Base-by-base conservation (phyloP, 1,139 yeast species). In the Torulaspora pretoriensis region DNA sequence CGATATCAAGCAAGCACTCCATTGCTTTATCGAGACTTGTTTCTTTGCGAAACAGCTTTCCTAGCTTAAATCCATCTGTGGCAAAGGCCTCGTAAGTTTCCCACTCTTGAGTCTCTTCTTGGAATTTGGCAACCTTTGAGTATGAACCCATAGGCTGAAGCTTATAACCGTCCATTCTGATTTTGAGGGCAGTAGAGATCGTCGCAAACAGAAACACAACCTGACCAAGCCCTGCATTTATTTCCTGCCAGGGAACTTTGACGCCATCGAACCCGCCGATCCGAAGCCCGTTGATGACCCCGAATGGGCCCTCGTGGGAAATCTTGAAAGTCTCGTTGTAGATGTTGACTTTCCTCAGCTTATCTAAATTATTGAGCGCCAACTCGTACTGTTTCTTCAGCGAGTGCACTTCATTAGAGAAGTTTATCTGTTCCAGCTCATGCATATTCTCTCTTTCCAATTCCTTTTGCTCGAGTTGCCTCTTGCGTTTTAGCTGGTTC, bases 141-240 rank as follows among this genome's bases (percentile, higher is more conserved):
- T 79, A 82, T 1, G 96, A 84, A 0, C 97, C 97, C 74, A 86
- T 70, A 0, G 97, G 96, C 17, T 81, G 75, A 17, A 90, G 65
- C 49, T 75, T 77, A 62, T 85, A 90, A 5, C 78, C 78, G 0
- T 68, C 68, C 6, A 88, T 62, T 31, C 73, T 71, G 24, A 85
- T 65, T 13, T 77, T 71, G 31, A 89, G 70, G 46, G 83, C 70
- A 23, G 77, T 72, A 2, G 77, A 68, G 3, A 90, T 72, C 4
- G 94, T 86, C 0, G 82, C 74, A 33, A 90, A 63, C 17, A 90
- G 65, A 14, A 89, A 64, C 3, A 87, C 76, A 2, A 90, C 70
- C 56, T 90, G 96, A 0, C 98, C 98, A 63, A 92, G 69, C 0
- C 96, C 97, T 1, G 95, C 94, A 61, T 90, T 92, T 33, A 89